phyloP scores from a whole-genome alignment of 176 grass and related monocot genomes.

The Raddia distichophylla region DNA sequence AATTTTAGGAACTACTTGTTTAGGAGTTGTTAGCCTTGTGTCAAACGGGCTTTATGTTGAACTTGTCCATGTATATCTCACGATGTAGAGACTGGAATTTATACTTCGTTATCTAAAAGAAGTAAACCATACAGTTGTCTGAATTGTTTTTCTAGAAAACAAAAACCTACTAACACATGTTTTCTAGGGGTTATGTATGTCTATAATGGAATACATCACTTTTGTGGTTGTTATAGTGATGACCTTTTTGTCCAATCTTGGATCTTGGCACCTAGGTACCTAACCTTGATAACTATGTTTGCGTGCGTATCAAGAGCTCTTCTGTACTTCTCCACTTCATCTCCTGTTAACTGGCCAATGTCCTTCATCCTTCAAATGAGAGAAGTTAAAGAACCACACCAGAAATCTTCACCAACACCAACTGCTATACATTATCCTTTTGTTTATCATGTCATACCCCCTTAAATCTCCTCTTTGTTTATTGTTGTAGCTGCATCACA shows the following conservation, averaged over 20 bases:
- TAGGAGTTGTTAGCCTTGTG: too few relatives aligned
- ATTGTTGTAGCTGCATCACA: constrained; percentile 10
- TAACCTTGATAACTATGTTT: constrained; percentile 59
- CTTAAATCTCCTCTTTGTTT: constrained; percentile 1
- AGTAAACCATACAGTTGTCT: background rate
- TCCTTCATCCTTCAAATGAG: background rate
- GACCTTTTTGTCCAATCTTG: constrained; percentile 45
- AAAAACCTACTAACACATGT: background rate
- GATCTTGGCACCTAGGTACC: constrained; percentile 60
- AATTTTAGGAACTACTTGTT: too few relatives aligned
- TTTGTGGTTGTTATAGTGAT: constrained; percentile 43
- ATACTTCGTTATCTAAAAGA: too few relatives aligned
- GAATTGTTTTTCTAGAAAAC: background rate
- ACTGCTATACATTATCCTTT: background rate
- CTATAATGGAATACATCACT: constrained; percentile 17
- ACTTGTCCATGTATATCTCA: too few relatives aligned
- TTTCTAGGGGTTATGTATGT: constrained; percentile 27
- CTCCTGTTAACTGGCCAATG: constrained; percentile 34
- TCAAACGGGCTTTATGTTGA: too few relatives aligned
- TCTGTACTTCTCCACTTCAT: constrained; percentile 8
- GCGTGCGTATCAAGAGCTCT: constrained; percentile 45
- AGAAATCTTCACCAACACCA: constrained; percentile 37
- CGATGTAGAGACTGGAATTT: too few relatives aligned
- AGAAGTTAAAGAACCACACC: constrained; percentile 8
- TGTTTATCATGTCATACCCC: constrained; percentile 19